Conservation (phyloP, 176 grass and related monocot genomes). For the Elymus sibiricus region DNA sequence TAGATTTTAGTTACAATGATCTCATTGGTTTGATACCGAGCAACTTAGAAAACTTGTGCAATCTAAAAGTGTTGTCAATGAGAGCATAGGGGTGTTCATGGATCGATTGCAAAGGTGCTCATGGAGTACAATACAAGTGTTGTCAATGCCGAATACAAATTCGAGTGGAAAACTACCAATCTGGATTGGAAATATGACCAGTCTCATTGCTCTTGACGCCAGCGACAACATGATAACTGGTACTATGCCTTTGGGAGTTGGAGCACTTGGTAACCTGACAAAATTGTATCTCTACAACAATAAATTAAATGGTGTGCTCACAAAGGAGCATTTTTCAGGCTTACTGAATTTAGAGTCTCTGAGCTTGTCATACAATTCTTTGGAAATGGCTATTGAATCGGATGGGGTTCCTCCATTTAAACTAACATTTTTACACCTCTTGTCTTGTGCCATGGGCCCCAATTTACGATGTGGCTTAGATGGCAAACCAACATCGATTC, state of each 20-base stretch:
- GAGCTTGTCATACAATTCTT: not conserved
- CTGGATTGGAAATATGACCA: not conserved
- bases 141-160: not conserved
- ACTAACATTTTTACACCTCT: too few relatives aligned
- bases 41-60: not conserved
- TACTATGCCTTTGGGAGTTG: not conserved
- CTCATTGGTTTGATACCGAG: not conserved
- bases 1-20: not conserved
- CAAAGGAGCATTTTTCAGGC: not conserved
- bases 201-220: not conserved
- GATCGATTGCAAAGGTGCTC: not conserved
- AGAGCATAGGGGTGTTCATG: not conserved
- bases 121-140: not conserved
- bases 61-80: not conserved
- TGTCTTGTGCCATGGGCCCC: too few relatives aligned
- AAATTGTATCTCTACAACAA: not conserved
- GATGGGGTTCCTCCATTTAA: constrained; percentile 24
- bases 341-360: not conserved
- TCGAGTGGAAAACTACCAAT: not conserved
- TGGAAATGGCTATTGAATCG: not conserved
- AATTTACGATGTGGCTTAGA: not conserved
- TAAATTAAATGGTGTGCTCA: not conserved
- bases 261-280: not conserved
- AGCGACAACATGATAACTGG: not conserved
- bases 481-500: not conserved